Conservation (phyloP, 1,139 yeast species). For the Nakaseomyces uthaithaninus region DNA sequence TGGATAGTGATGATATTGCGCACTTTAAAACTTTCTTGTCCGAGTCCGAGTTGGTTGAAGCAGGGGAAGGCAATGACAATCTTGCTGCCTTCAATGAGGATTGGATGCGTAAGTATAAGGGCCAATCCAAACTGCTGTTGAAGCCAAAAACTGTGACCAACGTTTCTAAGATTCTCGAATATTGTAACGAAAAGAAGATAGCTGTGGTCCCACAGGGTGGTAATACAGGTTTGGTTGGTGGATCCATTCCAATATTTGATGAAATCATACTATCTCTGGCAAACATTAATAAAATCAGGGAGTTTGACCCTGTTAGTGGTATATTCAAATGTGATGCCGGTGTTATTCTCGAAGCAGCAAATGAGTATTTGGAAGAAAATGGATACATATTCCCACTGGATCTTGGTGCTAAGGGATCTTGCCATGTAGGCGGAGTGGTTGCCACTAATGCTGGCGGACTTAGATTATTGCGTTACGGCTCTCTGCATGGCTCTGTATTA, state of each 20-base stretch:
- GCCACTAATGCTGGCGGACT: constrained; percentile 97
- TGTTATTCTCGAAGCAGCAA: constrained; percentile 79
- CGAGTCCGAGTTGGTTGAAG: constrained; percentile 41
- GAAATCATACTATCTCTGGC: constrained; percentile 71
- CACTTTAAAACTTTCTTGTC: constrained; percentile 53
- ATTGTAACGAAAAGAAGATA: constrained; percentile 68
- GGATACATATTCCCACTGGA: constrained; percentile 92
- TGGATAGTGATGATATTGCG: constrained; percentile 51
- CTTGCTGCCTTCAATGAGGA: constrained; percentile 75
- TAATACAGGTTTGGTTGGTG: constrained; percentile 94
- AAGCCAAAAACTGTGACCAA: constrained; percentile 82
- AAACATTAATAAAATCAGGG: constrained; percentile 67
- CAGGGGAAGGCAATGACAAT: constrained; percentile 34
- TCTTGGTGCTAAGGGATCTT: constrained; percentile 94
- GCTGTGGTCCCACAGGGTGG: constrained; percentile 98
- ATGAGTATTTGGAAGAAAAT: constrained; percentile 63
- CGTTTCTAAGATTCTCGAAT: constrained; percentile 65
- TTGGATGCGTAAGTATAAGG: constrained; percentile 93
- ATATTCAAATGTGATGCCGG: constrained; percentile 88
- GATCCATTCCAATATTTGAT: constrained; percentile 87
- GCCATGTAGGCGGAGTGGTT: constrained; percentile 92
- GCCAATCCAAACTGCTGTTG: constrained; percentile 72
- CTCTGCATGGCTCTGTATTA: constrained; percentile 83
- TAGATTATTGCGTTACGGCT: constrained; percentile 79
- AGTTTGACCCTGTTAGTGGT: constrained; percentile 78